Percentiles rank a stretch among this genome's conserved stretches.
Conservation (phyloP, 2,329 filamentous ascomycete genomes). For the Fusarium begoniae region DNA sequence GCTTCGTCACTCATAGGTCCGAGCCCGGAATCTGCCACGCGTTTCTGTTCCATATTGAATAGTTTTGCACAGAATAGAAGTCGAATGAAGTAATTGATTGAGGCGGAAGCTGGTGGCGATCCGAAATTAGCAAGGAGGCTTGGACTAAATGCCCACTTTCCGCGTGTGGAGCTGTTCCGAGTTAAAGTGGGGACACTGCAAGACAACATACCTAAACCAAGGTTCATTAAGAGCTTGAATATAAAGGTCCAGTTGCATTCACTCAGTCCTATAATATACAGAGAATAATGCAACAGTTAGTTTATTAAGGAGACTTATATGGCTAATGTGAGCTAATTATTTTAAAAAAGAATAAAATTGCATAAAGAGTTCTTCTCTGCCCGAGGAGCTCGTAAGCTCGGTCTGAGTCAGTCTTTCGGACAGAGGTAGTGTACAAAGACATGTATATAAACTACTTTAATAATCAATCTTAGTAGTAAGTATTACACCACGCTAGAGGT, state of each 20-base stretch:
- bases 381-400: fast-evolving
- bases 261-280: neutral
- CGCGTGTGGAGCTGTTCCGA: neutral
- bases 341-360: fast-evolving
- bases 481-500: too few relatives aligned
- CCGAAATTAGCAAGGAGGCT: neutral
- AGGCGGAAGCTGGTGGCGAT: neutral
- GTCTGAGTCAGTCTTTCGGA: fast-evolving
- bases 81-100: neutral
- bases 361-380: neutral
- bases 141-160: neutral
- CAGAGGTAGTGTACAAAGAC: fast-evolving
- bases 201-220: neutral
- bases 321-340: fast-evolving
- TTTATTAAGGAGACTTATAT: too few relatives aligned
- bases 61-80: neutral
- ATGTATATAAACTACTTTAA: neutral
- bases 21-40: neutral
- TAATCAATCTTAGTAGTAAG: fast-evolving
- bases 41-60: neutral
- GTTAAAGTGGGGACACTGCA: neutral
- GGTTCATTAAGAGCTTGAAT: neutral
- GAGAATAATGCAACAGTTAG: fast-evolving
- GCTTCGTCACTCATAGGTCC: neutral
- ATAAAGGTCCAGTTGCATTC: neutral